Evolutionary conservation across 345 rosid genomes (phyloP).

Genomic region (Populus euphratica): DNA sequence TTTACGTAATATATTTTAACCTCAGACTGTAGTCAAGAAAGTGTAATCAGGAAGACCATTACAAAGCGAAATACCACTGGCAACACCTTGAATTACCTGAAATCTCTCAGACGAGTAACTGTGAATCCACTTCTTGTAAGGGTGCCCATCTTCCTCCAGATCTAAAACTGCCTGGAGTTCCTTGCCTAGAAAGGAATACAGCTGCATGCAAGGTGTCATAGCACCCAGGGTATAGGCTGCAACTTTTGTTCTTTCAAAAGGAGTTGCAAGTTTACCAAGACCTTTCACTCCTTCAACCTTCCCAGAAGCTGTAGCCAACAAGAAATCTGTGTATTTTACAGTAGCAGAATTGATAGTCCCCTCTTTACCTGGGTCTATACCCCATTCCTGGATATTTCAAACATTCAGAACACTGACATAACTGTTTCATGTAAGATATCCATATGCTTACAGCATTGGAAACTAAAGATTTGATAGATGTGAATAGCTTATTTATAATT

Average conservation of each 20-base stretch:
- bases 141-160: constrained; percentile 47
- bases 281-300: constrained; percentile 87
- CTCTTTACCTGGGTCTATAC: constrained; percentile 54
- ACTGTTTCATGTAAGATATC: not conserved
- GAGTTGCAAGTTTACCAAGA: constrained; percentile 92
- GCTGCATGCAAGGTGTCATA: constrained; percentile 92
- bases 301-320: constrained; percentile 94
- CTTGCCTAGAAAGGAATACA: constrained; percentile 80
- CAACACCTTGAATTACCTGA: constrained; percentile 48
- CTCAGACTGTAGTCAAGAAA: constrained; percentile 18
- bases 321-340: constrained; percentile 70
- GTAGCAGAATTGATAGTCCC: constrained; percentile 59
- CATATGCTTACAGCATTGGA: not conserved
- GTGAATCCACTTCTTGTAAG: constrained; percentile 86
- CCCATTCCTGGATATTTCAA: constrained; percentile 73
- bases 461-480: not conserved
- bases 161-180: constrained; percentile 56
- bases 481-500: not conserved
- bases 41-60: constrained; percentile 10
- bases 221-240: constrained; percentile 97
- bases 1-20: constrained; percentile 24
- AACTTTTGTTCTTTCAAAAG: constrained; percentile 93
- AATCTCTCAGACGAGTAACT: constrained; percentile 68
- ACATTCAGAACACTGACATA: constrained; percentile 17
- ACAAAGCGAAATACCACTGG: constrained; percentile 8